Conservation (phyloP, 2,329 filamentous ascomycete genomes). For the Aspergillus novofumigatus region DNA sequence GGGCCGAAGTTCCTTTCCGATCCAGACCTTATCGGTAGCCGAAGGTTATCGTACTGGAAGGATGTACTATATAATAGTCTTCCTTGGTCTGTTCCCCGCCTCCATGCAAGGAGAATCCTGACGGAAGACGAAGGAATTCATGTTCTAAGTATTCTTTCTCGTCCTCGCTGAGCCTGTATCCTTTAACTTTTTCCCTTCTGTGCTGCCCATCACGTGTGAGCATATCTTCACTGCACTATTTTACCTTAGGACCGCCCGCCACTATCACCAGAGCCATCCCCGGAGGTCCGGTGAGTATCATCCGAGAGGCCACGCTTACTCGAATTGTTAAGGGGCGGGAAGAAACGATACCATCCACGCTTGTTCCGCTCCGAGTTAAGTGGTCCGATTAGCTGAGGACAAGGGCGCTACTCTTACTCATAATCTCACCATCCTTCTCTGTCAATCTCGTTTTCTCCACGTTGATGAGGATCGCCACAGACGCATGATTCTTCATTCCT, state of each 20-base stretch:
- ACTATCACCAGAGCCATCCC: background rate
- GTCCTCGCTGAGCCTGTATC: no score
- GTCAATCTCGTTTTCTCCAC: background rate
- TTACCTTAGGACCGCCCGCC: background rate
- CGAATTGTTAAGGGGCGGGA: background rate
- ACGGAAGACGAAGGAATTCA: background rate
- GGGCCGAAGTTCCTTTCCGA: slow-evolving; percentile 20
- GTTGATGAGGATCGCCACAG: background rate
- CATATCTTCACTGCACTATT: background rate
- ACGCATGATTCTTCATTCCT: background rate
- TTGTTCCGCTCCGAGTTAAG: background rate
- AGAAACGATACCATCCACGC: background rate
- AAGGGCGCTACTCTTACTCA: background rate
- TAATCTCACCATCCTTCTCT: background rate
- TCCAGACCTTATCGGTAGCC: slow-evolving; percentile 9
- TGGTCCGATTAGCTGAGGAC: background rate
- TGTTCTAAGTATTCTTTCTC: background rate
- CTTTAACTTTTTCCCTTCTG: background rate
- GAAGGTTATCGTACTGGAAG: slow-evolving; percentile 1
- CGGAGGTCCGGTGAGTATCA: background rate
- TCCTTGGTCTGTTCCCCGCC: background rate
- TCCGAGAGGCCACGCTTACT: background rate
- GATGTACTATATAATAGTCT: slow-evolving; percentile 7
- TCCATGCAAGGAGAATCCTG: background rate
- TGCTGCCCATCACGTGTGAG: background rate